Base-by-base conservation (phyloP, 1,284 basidiomycete genomes). In the Irpex sp. region DNA sequence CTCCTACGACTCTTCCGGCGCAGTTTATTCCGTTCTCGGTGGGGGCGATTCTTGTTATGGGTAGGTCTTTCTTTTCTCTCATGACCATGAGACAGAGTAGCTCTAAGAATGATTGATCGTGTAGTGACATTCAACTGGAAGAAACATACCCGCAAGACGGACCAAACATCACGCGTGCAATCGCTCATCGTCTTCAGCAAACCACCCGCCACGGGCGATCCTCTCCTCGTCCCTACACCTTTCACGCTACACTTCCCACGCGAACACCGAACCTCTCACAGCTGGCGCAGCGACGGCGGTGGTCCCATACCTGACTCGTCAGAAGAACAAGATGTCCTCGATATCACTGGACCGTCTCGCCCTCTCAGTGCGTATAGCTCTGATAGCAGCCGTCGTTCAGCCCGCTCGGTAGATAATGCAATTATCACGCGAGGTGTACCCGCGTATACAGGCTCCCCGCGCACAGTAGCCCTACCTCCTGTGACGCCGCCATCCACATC, bases 21-120 rank as follows among this genome's bases (percentile, higher is more conserved):
- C 77, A 83, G 54, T 79, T 79, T 59, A 66, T 84, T 21, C 81
- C 82, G 0, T 78, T 80, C 60, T 78, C 78, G 62, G 65, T 83
- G n/a, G 80, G 78, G 16, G 72, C 78, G 5, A 61, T 84, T 14
- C 61, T 78, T 19, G 80, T 84, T n/a, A 71, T 84, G 7, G 68
- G 75, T 75, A 58, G 60, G 23, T 23, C 2, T 2, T 23, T 23
- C 23, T 23, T 23, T 23, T 4, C 23, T 23, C 23, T 4, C 23
- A 4, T 4, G 4, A 23, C 23, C 23, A 23, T 23, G 23, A 2
- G 23, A 23, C 23, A 23, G 4, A 23, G 23, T 23, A 23, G 23
- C 23, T 23, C 23, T 23, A 23, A 23, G 23, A 23, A 2, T 23
- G 23, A 23, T 23, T 23, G 4, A 23, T 23, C 23, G 2, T 23